Conservation (phyloP, 73 alveolate species). For the Symbiodinium pilosum region DNA sequence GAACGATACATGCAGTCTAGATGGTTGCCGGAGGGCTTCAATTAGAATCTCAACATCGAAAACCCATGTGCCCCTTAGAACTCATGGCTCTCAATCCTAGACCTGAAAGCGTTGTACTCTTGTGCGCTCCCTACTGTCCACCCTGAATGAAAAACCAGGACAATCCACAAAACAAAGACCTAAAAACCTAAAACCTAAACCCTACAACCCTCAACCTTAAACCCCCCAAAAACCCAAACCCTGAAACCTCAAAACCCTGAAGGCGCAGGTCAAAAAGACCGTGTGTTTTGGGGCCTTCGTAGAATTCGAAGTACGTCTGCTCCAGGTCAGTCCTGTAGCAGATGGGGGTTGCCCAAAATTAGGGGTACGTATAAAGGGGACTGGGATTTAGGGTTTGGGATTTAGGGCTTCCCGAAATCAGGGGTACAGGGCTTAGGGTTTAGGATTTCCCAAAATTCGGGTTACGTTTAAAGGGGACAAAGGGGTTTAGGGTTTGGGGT, state of each 20-base stretch:
- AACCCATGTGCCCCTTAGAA: no score
- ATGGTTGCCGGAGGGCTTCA: no score
- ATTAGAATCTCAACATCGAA: no score
- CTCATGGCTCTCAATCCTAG: no score
- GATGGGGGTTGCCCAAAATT: background rate
- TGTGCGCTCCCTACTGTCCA: no score
- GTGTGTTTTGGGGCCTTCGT: background rate
- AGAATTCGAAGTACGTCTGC: background rate
- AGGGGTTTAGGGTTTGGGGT: no score
- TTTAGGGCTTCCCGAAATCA: background rate
- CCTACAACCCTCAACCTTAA: background rate
- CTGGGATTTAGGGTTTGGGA: background rate
- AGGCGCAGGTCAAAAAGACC: background rate
- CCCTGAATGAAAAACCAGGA: no score
- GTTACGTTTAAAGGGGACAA: no score
- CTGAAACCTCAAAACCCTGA: background rate
- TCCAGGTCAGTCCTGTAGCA: background rate
- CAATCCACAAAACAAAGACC: background rate
- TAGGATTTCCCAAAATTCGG: no score
- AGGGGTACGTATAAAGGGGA: background rate
- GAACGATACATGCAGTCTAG: no score
- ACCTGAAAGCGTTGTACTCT: no score
- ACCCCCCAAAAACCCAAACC: background rate
- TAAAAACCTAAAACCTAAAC: background rate
- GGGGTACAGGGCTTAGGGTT: no score